Conservation (phyloP, 352 stramenopile species). For the Phytophthora podocarpi region DNA sequence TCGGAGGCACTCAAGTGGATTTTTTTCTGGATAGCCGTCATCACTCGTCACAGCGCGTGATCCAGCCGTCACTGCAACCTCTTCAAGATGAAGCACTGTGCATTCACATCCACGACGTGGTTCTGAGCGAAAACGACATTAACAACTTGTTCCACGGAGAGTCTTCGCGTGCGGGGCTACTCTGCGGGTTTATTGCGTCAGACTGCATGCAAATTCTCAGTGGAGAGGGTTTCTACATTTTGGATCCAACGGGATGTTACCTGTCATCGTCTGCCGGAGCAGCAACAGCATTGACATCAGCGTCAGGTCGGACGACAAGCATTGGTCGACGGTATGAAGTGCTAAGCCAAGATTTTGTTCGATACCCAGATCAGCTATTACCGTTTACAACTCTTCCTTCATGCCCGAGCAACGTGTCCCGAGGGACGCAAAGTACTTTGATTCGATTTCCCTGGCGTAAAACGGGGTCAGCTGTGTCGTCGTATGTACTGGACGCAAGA, state of each 20-base stretch:
- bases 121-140: conserved; percentile 56
- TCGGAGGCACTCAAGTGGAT: conserved; percentile 59
- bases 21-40: conserved; percentile 74
- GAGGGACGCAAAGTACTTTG: conserved; percentile 58
- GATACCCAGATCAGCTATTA: conserved; percentile 76
- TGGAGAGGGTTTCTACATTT: conserved; percentile 72
- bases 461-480: conserved; percentile 41
- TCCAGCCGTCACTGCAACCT: conserved; percentile 71
- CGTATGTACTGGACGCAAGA: conserved; percentile 36
- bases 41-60: conserved; percentile 67
- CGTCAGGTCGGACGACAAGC: conserved; percentile 12
- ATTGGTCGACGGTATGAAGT: conserved; percentile 68
- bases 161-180: conserved; percentile 53
- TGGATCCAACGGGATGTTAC: conserved; percentile 71
- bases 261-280: conserved; percentile 31
- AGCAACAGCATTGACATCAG: conserved; percentile 4
- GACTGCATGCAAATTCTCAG: conserved; percentile 85
- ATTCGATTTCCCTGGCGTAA: conserved; percentile 78
- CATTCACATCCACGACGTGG: conserved; percentile 68
- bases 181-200: conserved; percentile 67
- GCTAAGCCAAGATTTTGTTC: conserved; percentile 58
- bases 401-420: conserved; percentile 56
- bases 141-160: conserved; percentile 58
- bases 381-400: conserved; percentile 73
- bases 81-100: conserved; percentile 76